phyloP scores from a whole-genome alignment of 192 early-diverging fungal species.

The Backusella circina region DNA sequence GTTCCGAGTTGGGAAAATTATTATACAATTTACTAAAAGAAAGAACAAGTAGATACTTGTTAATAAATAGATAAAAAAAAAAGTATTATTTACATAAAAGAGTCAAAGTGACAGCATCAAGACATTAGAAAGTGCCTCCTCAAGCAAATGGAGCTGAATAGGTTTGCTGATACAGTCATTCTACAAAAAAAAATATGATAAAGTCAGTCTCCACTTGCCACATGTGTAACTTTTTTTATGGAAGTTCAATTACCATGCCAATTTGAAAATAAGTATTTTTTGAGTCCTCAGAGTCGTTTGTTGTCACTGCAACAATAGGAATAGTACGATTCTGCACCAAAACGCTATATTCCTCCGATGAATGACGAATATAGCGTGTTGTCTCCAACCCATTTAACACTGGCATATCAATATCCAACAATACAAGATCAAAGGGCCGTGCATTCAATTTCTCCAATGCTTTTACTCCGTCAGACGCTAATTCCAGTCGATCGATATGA shows the following conservation, averaged over 20 bases:
- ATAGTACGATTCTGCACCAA: constrained; percentile 45
- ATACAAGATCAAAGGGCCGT: constrained; percentile 50
- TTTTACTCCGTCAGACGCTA: constrained; percentile 41
- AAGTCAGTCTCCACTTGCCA: not conserved
- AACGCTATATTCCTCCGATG: constrained; percentile 25
- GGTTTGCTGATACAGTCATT: constrained; percentile 50
- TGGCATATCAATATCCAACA: constrained; percentile 69
- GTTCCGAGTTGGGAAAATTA: not conserved
- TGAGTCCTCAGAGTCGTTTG: constrained; percentile 47
- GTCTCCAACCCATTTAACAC: constrained; percentile 54
- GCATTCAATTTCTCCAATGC: constrained; percentile 45
- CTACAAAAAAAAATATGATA: constrained; percentile 3
- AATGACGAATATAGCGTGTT: constrained; percentile 44
- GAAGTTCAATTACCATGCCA: constrained; percentile 42
- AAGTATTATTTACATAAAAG: not conserved
- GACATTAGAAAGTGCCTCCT: not conserved
- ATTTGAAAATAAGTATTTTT: constrained; percentile 42
- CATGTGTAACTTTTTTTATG: not conserved
- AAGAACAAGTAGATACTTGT: not conserved
- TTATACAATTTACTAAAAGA: not conserved
- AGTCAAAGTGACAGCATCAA: not conserved
- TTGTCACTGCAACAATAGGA: constrained; percentile 62
- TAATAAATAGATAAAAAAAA: not conserved
- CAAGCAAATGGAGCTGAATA: constrained; percentile 14
- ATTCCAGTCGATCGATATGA: constrained; percentile 25